A percentile compares a stretch with the other conserved stretches of the same genome.
phyloP scores from a whole-genome alignment of 2,329 filamentous ascomycete species.

The Hymenoscyphus repandus region DNA sequence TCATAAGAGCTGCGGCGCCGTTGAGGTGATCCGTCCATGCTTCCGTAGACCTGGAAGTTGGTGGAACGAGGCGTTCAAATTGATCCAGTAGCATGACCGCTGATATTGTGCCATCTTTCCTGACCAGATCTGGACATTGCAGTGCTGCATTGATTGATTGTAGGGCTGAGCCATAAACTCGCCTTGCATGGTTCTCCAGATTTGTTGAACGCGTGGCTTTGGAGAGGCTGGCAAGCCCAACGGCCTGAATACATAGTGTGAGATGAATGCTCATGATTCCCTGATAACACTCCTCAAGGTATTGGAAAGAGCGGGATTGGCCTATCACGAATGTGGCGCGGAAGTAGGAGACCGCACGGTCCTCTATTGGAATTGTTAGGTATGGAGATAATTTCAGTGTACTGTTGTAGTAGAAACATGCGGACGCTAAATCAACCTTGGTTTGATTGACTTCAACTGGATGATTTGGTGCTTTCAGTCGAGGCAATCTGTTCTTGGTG shows the following conservation, averaged over 20 bases:
- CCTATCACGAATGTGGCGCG: slow-evolving; percentile 3
- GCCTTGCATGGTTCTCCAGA: slow-evolving; percentile 41
- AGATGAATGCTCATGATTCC: background rate
- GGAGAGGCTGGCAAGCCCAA: slow-evolving; percentile 46
- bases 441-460: background rate
- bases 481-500: background rate
- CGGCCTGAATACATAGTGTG: slow-evolving; percentile 30
- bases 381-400: background rate
- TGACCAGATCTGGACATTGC: slow-evolving; percentile 38
- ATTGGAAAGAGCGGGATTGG: slow-evolving; percentile 2
- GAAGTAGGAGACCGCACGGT: slow-evolving; percentile 4
- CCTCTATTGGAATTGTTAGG: background rate
- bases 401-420: background rate
- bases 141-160: slow-evolving; percentile 43
- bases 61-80: slow-evolving; percentile 46
- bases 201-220: slow-evolving; percentile 30
- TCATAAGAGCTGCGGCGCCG: slow-evolving; percentile 43
- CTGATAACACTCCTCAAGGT: slow-evolving; percentile 1
- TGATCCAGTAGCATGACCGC: slow-evolving; percentile 46
- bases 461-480: background rate
- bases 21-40: slow-evolving; percentile 49
- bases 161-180: slow-evolving; percentile 45
- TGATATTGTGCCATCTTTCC: slow-evolving; percentile 48
- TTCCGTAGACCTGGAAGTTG: slow-evolving; percentile 9
- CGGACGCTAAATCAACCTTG: background rate